Evolutionary conservation across 257 asterid species (phyloP), one percentile per base, ranked within the genome.

Genomic region (Solanum sparsipilum): DNA sequence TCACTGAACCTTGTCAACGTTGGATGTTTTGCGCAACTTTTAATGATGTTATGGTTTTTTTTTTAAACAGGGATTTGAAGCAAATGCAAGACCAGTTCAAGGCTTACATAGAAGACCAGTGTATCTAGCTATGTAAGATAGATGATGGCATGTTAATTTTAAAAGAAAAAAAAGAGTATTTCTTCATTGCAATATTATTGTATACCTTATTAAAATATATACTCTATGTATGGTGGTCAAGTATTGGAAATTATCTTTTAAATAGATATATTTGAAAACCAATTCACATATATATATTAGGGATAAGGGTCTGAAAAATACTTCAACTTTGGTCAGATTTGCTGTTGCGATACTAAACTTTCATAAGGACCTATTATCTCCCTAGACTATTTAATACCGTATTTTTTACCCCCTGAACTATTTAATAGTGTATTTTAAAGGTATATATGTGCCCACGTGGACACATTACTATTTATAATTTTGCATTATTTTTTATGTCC

Each of bases 21-120:
- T 11, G 18, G 2, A 65, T 67, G 5, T 0, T 67, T 13, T 67
- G 20, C 16, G 5, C 1, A 3, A 60, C n/a, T 67, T 13, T 76
- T 15, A 3, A n/a, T 52, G 3, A 10, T 41, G 56, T 48, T 48
- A 15, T 48, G 18, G 0, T 2, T 48, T 5, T 48, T 5, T 48
- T 15, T 15, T 27, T 27, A 15, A 15, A 5, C 73, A 93, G 96
- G 96, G 92, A 29, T 91, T 36, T 56, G 90, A 91, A 88, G 46
- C 63, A 10, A 93, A 93, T 86, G 91, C 96, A 84, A 92, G 96
- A 88, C 96, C 96, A n/a, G 84, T n/a, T 70, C 96, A 93, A 75
- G 11, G 70, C 68, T 81, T 81, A 48, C 41, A 29, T 46, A 81
- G 23, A 81, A 48, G 85, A 29, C 70, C 70, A 81, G 85, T 81